Evolutionary conservation across 2,329 filamentous ascomycete species (phyloP), one percentile per base, ranked within the genome.

Genomic region (Epichloe elymi): DNA sequence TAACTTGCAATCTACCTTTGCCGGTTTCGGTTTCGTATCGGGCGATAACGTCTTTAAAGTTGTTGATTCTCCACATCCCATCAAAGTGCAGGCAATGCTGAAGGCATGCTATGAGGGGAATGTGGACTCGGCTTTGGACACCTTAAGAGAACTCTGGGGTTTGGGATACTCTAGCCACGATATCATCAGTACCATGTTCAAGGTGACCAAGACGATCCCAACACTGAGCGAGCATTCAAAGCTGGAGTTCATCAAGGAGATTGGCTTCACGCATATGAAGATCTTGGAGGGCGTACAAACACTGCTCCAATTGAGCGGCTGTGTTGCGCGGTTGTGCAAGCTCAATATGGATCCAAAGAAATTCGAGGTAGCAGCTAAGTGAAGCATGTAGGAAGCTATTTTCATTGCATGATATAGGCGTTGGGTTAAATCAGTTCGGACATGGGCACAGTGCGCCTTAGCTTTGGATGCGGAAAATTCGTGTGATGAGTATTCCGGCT

Each of bases 131-230:
- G 93, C 93, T 1, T 72, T 98, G 53, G 88, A 95, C 59, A 82
- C 79, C 4, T 70, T 98, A 57, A 86, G 88, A 59, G 93, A 97
- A 71, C 75, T 98, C 41, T 98, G 93, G 91, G 82, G 85, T 54
- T 72, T 97, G 54, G 93, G 93, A 14, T 98, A 98, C 71, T 95
- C 88, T n/a, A 94, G 88, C 60, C 91, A 98, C 71, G 93, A 98
- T 67, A 95, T 98, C 60, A 94, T 98, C 67, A 94, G 86, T 70
- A 98, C 91, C 55, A 98, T 98, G 93, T 97, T 98, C 75, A 84
- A 85, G 63, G 93, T 98, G 54, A 97, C 93, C 44, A 98, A 97
- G 74, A 94, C 89, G 1, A 89, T 97, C 53, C 86, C 88, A 2
- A 88, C 85, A 1, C 72, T 98, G 51, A 93, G 88, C 58, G 93